These are phyloP conservation scores for Scytalidium lignicola DNA, from an alignment of 2,329 filamentous ascomycete genomes.

Conservation along the genomic window DNA sequence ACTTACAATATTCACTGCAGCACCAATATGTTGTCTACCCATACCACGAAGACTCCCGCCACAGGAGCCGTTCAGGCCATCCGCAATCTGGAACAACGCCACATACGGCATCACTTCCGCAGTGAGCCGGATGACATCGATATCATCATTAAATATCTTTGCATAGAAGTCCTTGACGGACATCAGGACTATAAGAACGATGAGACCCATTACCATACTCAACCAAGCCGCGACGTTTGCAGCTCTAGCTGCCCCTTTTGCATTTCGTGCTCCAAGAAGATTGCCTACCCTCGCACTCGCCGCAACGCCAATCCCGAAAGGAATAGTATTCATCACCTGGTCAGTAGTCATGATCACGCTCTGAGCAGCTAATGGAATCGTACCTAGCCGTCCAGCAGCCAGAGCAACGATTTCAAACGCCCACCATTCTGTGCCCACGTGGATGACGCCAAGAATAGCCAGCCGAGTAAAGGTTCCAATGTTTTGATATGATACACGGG, in stretches of 20 bases:
- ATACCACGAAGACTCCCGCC: conserved; percentile 77
- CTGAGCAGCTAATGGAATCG: conserved; percentile 74
- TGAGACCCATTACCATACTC: conserved; percentile 60
- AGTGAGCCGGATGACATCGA: conserved; percentile 65
- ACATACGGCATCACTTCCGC: conserved; percentile 78
- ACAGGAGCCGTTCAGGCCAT: conserved; percentile 80
- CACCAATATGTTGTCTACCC: conserved; percentile 82
- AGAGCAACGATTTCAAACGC: conserved; percentile 88
- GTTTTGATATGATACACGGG: conserved; percentile 59
- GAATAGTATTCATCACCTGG: conserved; percentile 74
- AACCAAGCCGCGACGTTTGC: conserved; percentile 73
- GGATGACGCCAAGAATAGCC: conserved; percentile 70
- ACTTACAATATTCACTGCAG: conserved; percentile 72
- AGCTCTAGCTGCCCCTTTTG: conserved; percentile 61
- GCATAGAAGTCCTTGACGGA: conserved; percentile 68
- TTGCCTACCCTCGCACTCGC: conserved; percentile 76
- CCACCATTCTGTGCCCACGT: conserved; percentile 92
- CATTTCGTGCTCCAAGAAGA: conserved; percentile 64
- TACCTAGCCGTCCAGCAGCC: conserved; percentile 74
- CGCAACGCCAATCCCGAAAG: conserved; percentile 81
- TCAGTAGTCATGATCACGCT: conserved; percentile 88
- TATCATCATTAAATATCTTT: conserved; percentile 75
- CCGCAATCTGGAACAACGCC: conserved; percentile 84
- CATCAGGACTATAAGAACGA: conserved; percentile 67
- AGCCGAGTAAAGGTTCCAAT: conserved; percentile 67